Percentiles rank a stretch among this genome's conserved stretches.
Conservation (phyloP, 2,329 filamentous ascomycete species). For the Botryotinia calthae region DNA sequence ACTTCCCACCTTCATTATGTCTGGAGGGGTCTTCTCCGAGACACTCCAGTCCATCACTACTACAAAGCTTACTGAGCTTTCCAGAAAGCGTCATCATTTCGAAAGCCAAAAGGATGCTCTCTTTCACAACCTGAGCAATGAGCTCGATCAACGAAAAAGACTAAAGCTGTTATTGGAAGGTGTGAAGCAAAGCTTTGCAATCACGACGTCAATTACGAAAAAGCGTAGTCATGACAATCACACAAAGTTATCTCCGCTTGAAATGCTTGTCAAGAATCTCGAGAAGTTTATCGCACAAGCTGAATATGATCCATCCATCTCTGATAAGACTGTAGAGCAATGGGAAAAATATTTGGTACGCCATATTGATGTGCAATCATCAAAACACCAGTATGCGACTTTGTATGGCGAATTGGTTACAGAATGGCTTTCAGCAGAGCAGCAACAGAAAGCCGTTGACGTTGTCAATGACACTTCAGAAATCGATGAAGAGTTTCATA, state of each 20-base stretch:
- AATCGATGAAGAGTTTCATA: conserved; percentile 17
- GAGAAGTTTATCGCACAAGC: conserved; percentile 53
- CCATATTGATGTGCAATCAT: conserved; percentile 49
- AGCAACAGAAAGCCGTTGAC: background rate
- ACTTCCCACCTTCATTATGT: conserved; percentile 34
- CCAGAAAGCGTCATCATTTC: conserved; percentile 50
- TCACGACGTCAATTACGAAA: conserved; percentile 25
- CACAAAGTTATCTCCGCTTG: conserved; percentile 22
- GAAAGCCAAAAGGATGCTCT: conserved; percentile 47
- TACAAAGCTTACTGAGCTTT: conserved; percentile 56
- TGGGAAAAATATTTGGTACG: conserved; percentile 49
- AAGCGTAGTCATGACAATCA: conserved; percentile 23
- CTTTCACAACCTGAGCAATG: conserved; percentile 35
- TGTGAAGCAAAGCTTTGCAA: conserved; percentile 37
- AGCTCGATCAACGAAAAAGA: conserved; percentile 40
- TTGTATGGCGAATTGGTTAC: conserved; percentile 55
- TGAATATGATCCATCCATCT: conserved; percentile 52
- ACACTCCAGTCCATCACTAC: conserved; percentile 54
- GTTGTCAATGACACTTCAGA: background rate
- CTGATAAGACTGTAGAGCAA: conserved; percentile 44
- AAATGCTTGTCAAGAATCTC: conserved; percentile 43
- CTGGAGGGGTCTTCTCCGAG: conserved; percentile 45
- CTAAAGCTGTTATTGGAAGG: conserved; percentile 38
- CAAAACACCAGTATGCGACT: conserved; percentile 54
- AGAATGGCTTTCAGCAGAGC: conserved; percentile 49